Percentiles rank a stretch among this genome's conserved stretches.
Evolutionary conservation across 169 alveolate species (phyloP).

Genomic region (Amoebophrya sp.): DNA sequence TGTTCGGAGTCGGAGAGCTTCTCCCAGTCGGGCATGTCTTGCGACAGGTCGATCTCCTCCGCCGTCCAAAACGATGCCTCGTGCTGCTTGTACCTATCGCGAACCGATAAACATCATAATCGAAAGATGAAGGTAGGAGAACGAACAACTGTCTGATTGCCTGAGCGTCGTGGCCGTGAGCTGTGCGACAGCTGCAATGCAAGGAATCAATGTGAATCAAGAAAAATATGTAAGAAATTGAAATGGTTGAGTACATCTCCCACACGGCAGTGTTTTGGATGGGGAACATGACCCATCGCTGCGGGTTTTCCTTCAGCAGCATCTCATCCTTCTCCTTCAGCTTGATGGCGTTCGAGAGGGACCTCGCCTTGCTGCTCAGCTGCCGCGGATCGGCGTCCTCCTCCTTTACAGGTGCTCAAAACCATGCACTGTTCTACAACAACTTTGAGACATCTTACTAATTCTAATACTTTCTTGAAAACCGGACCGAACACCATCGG

Average conservation of each 20-base stretch:
- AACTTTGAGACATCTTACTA: no score
- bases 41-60: slow-evolving; percentile 91
- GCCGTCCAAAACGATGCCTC: slow-evolving; percentile 97
- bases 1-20: slow-evolving; percentile 51
- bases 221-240: not conserved
- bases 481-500: no score
- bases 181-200: no score
- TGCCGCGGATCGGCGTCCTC: no score
- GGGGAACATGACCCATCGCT: slow-evolving; percentile 32
- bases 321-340: slow-evolving; percentile 18
- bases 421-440: no score
- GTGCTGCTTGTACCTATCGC: slow-evolving; percentile 85
- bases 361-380: no score
- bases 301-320: slow-evolving; percentile 25
- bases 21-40: slow-evolving; percentile 86
- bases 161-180: no score
- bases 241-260: slow-evolving; percentile 11
- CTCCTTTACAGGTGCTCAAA: no score
- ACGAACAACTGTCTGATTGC: no score
- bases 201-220: not conserved
- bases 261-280: slow-evolving; percentile 18
- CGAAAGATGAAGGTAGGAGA: no score
- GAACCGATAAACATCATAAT: no score
- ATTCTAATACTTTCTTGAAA: no score
- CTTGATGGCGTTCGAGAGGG: not conserved